Evolutionary conservation across 2,329 filamentous ascomycete genomes (phyloP).

Genomic region (Ceratocystis cubensis): DNA sequence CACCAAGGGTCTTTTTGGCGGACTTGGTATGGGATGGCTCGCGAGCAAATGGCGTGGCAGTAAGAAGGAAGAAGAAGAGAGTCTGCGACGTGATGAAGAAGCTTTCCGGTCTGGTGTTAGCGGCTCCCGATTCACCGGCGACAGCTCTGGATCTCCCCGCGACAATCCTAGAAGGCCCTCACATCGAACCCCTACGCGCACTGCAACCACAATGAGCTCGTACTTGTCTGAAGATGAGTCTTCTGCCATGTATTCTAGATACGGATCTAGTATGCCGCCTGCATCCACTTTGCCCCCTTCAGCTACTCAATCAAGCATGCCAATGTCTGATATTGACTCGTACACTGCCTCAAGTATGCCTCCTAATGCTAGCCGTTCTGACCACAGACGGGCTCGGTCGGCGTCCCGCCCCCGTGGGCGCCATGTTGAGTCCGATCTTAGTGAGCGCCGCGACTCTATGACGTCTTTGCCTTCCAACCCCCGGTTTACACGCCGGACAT

Average conservation of each 20-base stretch:
- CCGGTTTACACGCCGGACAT: constrained; percentile 30
- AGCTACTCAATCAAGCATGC: constrained; percentile 7
- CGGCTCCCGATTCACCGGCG: constrained; percentile 55
- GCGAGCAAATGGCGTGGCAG: constrained; percentile 51
- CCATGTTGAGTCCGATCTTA: constrained; percentile 17
- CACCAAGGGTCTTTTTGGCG: constrained; percentile 46
- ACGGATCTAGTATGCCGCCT: neutral
- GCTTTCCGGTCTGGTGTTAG: constrained; percentile 47
- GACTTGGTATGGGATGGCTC: constrained; percentile 56
- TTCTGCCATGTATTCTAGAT: constrained; percentile 9
- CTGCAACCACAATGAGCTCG: constrained; percentile 12
- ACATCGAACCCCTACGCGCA: constrained; percentile 18
- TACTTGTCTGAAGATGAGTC: constrained; percentile 12
- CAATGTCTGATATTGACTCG: constrained; percentile 14
- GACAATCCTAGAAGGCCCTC: constrained; percentile 25
- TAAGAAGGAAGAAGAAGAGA: constrained; percentile 37
- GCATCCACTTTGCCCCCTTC: constrained; percentile 10
- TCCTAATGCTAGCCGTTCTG: constrained; percentile 14
- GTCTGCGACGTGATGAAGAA: constrained; percentile 35
- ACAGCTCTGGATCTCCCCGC: constrained; percentile 37
- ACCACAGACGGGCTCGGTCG: constrained; percentile 9
- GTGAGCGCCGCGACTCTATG: constrained; percentile 15
- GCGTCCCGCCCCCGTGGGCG: constrained; percentile 13
- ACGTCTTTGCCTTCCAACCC: constrained; percentile 15
- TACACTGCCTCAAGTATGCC: constrained; percentile 14